Base-by-base conservation (phyloP, 257 asterid genomes). In the Solanum sejunctum region DNA sequence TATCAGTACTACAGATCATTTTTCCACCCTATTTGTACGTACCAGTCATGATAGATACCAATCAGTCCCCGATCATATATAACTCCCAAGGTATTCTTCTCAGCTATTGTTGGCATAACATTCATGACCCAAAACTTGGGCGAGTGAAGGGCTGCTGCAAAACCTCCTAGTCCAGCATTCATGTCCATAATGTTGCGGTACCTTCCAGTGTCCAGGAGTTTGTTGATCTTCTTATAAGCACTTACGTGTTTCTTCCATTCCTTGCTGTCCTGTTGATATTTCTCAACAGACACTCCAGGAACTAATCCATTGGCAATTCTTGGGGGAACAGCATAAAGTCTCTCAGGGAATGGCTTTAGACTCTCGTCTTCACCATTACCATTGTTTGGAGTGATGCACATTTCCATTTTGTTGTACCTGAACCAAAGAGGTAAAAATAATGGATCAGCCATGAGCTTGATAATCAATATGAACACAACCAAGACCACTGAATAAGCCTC, bases 111-210 rank as follows among this genome's bases (percentile, higher is more conserved):
- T 78, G 99, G 99, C 78, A 93, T 88, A 56, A 94, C 97, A 87
- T 96, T 96, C 99, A 95, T 95, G 39, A 96, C 99, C 99, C 98
- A 96, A 79, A 91, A 85, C 87, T 96, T 96, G 69, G 98, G 94
- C 87, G 95, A 90, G 2, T 91, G 88, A 71, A 96, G 90, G 15
- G 98, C 97, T 45, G 98, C 98, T 47, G 95, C 99, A 88, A 96
- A 96, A 70, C 98, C 89, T 80, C 99, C 99, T 32, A 96, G 86
- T 55, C 98, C 98, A 79, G 99, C 98, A 92, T 96, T 95, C 99
- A 96, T 95, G 88, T 96, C 98, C 99, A 96, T 95, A 86, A 96
- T 92, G 89, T 96, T 96, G 77, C 99, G 97, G 90, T 91, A 96
- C 92, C 99, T 91, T 88, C 99, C 98, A 1, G 98, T 86, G 88